These are phyloP conservation scores for Zhuliangozyma parablackwelliae DNA, from an alignment of 1,139 yeast species.

Conservation along the genomic window DNA sequence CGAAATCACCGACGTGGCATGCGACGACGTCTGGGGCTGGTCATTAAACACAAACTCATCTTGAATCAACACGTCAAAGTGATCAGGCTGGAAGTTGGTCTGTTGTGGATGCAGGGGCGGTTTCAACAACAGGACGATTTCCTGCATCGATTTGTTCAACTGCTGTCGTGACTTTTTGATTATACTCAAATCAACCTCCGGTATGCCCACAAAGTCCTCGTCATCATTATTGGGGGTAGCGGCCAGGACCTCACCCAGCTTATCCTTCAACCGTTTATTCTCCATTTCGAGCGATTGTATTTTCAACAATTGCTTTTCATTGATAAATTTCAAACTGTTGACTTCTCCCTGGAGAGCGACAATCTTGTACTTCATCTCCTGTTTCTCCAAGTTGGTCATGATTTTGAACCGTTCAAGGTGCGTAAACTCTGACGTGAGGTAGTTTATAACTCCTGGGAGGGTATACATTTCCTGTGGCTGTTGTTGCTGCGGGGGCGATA, in stretches of 20 bases:
- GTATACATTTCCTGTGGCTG: constrained; percentile 32
- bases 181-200: constrained; percentile 37
- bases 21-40: too few relatives aligned
- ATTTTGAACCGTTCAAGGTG: constrained; percentile 55
- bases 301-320: constrained; percentile 30
- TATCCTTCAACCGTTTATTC: constrained; percentile 10
- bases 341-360: constrained; percentile 53
- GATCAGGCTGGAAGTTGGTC: constrained; percentile 11
- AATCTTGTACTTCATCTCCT: constrained; percentile 53
- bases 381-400: constrained; percentile 51
- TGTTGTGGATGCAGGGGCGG: constrained; percentile 23
- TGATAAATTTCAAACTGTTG: constrained; percentile 36
- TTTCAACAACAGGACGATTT: constrained; percentile 36
- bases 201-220: constrained; percentile 13
- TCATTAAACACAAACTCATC: constrained; percentile 1
- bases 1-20: constrained; percentile 6
- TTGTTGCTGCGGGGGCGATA: constrained; percentile 7
- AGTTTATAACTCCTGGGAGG: constrained; percentile 62
- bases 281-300: constrained; percentile 29
- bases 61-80: constrained; percentile 17
- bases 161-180: constrained; percentile 38
- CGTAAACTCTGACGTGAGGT: constrained; percentile 57
- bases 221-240: neutral
- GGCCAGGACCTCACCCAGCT: constrained; percentile 1
- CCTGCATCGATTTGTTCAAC: constrained; percentile 39